Evolutionary conservation across 2,329 filamentous ascomycete genomes (phyloP).

Genomic region (Aureobasidium subglaciale): DNA sequence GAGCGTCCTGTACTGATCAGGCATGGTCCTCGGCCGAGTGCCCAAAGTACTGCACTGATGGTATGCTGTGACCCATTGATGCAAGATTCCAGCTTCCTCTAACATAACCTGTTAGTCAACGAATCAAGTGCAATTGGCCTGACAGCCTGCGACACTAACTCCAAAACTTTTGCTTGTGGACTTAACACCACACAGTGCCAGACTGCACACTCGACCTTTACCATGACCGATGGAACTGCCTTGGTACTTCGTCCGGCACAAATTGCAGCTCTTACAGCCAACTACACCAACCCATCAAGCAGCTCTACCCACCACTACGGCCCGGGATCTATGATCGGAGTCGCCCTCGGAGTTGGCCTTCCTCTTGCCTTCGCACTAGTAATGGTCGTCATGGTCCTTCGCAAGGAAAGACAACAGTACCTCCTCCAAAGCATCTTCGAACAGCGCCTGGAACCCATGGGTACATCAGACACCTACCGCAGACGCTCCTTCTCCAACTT

Average conservation of each 20-base stretch:
- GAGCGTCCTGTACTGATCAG: conserved; percentile 28
- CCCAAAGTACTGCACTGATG: conserved; percentile 23
- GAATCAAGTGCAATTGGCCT: conserved; percentile 11
- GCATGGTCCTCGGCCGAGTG: conserved; percentile 26
- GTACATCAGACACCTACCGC: not conserved
- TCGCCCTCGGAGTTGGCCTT: conserved; percentile 24
- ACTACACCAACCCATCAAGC: conserved; percentile 15
- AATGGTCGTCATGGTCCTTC: conserved; percentile 20
- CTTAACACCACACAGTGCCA: conserved; percentile 22
- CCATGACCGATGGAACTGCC: conserved; percentile 20
- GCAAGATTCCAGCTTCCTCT: not conserved
- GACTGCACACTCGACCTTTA: conserved; percentile 22
- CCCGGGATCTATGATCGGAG: conserved; percentile 23
- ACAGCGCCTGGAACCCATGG: not conserved
- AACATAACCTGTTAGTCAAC: not conserved
- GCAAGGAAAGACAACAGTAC: conserved; percentile 18
- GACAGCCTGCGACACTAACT: conserved; percentile 15
- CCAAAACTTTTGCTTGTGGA: conserved; percentile 27
- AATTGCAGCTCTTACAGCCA: conserved; percentile 21
- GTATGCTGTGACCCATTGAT: conserved; percentile 15
- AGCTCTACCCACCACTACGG: conserved; percentile 19
- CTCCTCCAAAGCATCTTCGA: conserved; percentile 27
- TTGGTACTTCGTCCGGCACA: conserved; percentile 26
- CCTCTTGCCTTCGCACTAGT: conserved; percentile 24
- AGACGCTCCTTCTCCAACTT: conserved; percentile 5